These are phyloP conservation scores for Puccinia horiana DNA, from an alignment of 1,284 basidiomycete species.

Conservation along the genomic window DNA sequence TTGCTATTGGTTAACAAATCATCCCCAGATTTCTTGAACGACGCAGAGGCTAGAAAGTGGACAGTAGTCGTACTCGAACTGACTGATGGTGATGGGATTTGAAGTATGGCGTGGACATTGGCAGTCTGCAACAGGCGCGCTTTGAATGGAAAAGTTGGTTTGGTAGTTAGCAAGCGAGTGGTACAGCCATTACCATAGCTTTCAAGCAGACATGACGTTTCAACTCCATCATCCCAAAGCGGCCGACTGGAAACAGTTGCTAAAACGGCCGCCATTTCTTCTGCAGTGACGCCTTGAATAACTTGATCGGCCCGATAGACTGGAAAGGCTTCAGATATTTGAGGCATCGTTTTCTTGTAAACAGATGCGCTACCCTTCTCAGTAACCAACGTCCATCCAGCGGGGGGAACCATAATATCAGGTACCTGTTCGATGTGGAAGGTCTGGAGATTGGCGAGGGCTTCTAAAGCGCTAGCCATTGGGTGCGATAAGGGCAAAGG, in stretches of 20 bases:
- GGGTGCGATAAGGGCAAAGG: conserved; percentile 60
- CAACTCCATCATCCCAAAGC: conserved; percentile 82
- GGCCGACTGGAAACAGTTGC: conserved; percentile 73
- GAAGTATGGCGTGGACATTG: conserved; percentile 70
- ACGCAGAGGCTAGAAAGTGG: conserved; percentile 59
- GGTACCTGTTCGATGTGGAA: conserved; percentile 67
- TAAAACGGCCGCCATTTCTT: conserved; percentile 74
- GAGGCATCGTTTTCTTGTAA: conserved; percentile 72
- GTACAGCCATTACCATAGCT: conserved; percentile 76
- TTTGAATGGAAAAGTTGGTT: conserved; percentile 76
- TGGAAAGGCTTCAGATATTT: conserved; percentile 77
- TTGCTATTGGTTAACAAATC: conserved; percentile 73
- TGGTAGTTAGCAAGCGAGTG: conserved; percentile 63
- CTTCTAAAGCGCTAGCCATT: conserved; percentile 76
- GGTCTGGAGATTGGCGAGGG: conserved; percentile 74
- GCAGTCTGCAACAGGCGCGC: conserved; percentile 84
- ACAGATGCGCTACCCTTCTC: conserved; percentile 77
- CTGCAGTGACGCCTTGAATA: conserved; percentile 89
- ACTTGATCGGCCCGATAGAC: conserved; percentile 88
- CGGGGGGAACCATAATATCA: conserved; percentile 61
- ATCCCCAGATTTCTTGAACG: conserved; percentile 65
- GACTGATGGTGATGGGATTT: conserved; percentile 60
- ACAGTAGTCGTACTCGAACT: conserved; percentile 60
- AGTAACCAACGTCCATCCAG: conserved; percentile 78
- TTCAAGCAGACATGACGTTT: conserved; percentile 71